phyloP scores from a whole-genome alignment of 305 asterid species.

The Striga hermonthica region DNA sequence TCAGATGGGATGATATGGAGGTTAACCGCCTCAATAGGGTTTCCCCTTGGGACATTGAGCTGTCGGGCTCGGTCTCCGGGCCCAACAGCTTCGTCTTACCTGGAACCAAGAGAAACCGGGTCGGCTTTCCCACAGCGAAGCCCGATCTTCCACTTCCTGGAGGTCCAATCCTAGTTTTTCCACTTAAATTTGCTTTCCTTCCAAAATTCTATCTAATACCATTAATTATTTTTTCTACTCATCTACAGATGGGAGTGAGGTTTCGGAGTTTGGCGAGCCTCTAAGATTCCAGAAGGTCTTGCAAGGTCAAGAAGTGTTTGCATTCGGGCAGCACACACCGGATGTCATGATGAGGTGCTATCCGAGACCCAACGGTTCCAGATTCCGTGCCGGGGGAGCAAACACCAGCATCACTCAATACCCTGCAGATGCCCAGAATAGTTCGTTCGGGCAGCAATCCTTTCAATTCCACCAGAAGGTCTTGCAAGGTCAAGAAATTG shows the following conservation, averaged over 20 bases:
- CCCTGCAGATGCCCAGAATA: slow-evolving; percentile 40
- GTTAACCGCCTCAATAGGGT: slow-evolving; percentile 65
- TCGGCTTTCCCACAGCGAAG: slow-evolving; percentile 48
- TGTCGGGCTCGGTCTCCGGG: slow-evolving; percentile 54
- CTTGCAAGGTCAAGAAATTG: slow-evolving; percentile 99
- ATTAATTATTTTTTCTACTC: slow-evolving; percentile 15
- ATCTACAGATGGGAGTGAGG: slow-evolving; percentile 57
- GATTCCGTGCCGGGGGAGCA: slow-evolving; percentile 36
- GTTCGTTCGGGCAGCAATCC: slow-evolving; percentile 50
- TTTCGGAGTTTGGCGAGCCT: slow-evolving; percentile 72
- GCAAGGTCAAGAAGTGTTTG: slow-evolving; percentile 99
- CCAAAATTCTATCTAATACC: neutral
- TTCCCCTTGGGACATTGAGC: slow-evolving; percentile 99
- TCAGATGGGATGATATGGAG: slow-evolving; percentile 88
- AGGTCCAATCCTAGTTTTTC: slow-evolving; percentile 38
- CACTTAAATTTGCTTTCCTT: slow-evolving; percentile 1
- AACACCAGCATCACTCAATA: slow-evolving; percentile 35
- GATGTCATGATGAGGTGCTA: slow-evolving; percentile 40
- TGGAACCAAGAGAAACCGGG: slow-evolving; percentile 74
- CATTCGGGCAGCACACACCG: slow-evolving; percentile 47
- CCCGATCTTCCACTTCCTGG: slow-evolving; percentile 54
- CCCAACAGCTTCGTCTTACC: slow-evolving; percentile 54
- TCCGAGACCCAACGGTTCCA: slow-evolving; percentile 39
- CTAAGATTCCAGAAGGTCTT: slow-evolving; percentile 95
- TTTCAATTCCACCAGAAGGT: slow-evolving; percentile 67